Percentiles rank a stretch among this genome's conserved stretches.
Conservation (phyloP, 108 stramenopile species). For the Seminavis robusta region DNA sequence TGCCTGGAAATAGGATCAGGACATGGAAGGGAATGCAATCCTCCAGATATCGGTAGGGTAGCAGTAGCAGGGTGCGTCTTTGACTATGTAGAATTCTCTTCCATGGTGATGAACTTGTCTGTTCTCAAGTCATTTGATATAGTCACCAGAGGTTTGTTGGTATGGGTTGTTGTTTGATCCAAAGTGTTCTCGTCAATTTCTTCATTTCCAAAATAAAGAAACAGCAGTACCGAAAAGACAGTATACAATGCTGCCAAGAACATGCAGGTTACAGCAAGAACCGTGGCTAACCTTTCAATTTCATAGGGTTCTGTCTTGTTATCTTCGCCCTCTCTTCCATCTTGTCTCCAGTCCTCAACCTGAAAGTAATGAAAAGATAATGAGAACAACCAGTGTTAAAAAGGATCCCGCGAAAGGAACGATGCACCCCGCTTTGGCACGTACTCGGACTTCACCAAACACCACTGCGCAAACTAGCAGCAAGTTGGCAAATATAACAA, state of each 20-base stretch:
- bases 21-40: too few relatives aligned
- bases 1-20: too few relatives aligned
- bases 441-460: slow-evolving; percentile 81
- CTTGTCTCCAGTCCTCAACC: slow-evolving; percentile 29
- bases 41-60: too few relatives aligned
- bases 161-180: background rate
- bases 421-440: slow-evolving; percentile 5
- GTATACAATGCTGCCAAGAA: slow-evolving; percentile 72
- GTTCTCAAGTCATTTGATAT: background rate
- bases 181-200: background rate
- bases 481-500: slow-evolving; percentile 81
- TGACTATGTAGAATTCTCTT: too few relatives aligned
- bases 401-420: background rate
- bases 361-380: slow-evolving; percentile 5
- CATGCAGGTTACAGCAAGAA: slow-evolving; percentile 74
- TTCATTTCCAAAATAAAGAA: slow-evolving; percentile 31
- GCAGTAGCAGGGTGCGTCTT: too few relatives aligned
- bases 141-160: background rate
- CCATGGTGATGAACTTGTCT: slow-evolving; percentile 14
- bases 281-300: slow-evolving; percentile 75
- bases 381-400: background rate
- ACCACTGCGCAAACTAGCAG: slow-evolving; percentile 74
- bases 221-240: slow-evolving; percentile 63
- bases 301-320: slow-evolving; percentile 44
- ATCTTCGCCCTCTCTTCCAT: slow-evolving; percentile 41